Conservation (phyloP, 116 monocot species). For the Trichopus zeylanicus region DNA sequence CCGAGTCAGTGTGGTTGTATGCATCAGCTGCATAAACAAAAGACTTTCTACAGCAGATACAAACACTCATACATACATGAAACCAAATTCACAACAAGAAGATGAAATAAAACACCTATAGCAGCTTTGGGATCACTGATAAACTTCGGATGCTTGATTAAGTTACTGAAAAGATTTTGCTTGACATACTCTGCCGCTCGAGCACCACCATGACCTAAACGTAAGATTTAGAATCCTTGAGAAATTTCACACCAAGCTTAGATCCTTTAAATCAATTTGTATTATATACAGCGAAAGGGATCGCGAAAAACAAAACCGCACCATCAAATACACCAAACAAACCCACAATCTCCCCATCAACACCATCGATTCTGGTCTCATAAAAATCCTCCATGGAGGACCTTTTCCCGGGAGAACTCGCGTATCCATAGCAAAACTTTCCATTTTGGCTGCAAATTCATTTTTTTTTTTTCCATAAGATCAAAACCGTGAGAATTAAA, state of each 20-base stretch:
- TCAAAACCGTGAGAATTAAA: not conserved
- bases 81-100: not conserved
- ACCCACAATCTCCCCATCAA: conserved; percentile 88
- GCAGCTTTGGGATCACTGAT: conserved; percentile 81
- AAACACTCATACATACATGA: not conserved
- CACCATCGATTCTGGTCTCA: conserved; percentile 84
- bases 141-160: conserved; percentile 87
- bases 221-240: no score
- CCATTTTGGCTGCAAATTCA: conserved; percentile 60
- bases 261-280: not conserved
- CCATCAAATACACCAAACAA: conserved; percentile 98
- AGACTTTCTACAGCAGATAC: not conserved
- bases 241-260: not conserved
- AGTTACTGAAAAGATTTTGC: conserved; percentile 84
- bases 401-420: conserved; percentile 87
- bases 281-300: not conserved
- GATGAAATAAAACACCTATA: conserved; percentile 44
- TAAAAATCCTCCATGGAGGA: conserved; percentile 96
- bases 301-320: conserved; percentile 28
- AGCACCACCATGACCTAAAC: conserved; percentile 91
- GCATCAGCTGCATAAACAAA: conserved; percentile 55
- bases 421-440: conserved; percentile 97
- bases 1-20: conserved; percentile 89
- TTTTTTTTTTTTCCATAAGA: not conserved
- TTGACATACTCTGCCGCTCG: conserved; percentile 95